phyloP scores from a whole-genome alignment of 208 protist genomes.

The Wallacemonas sp. region DNA sequence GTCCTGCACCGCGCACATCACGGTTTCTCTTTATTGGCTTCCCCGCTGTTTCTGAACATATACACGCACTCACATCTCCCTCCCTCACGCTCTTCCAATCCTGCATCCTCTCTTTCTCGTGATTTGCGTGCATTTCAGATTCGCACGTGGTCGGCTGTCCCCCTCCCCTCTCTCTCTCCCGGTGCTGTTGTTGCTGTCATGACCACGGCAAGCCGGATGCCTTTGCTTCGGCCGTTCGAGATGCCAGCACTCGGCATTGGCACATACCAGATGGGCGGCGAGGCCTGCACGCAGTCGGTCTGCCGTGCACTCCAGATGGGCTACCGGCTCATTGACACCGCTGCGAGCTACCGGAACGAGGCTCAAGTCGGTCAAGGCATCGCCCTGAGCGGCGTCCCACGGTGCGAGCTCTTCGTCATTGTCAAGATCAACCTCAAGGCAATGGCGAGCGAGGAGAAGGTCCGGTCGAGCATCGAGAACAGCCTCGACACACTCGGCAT shows the following conservation, averaged over 20 bases:
- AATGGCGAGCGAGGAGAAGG: constrained; percentile 38
- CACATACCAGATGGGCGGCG: constrained; percentile 79
- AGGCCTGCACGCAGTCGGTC: constrained; percentile 56
- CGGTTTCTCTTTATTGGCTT: too few species aligned
- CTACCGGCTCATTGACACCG: constrained; percentile 87
- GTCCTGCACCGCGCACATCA: too few species aligned
- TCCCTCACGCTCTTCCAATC: too few species aligned
- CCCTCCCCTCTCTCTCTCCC: background rate
- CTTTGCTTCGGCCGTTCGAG: constrained; percentile 2
- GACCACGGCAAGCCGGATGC: background rate
- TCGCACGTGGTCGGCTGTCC: too few species aligned
- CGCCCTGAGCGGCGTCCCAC: constrained; percentile 52
- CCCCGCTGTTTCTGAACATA: too few species aligned
- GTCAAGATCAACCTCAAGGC: constrained; percentile 78
- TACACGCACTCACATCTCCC: too few species aligned
- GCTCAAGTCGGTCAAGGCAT: constrained; percentile 70
- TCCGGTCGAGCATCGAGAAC: constrained; percentile 45
- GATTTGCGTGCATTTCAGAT: too few species aligned
- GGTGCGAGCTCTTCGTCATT: constrained; percentile 66
- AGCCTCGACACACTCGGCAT: constrained; percentile 68
- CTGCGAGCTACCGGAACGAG: constrained; percentile 79
- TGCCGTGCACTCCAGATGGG: constrained; percentile 52
- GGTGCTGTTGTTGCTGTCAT: background rate
- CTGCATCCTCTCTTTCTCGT: too few species aligned
- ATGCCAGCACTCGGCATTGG: constrained; percentile 77